phyloP scores from a whole-genome alignment of 106 monocot species.

The Allium fistulosum region DNA sequence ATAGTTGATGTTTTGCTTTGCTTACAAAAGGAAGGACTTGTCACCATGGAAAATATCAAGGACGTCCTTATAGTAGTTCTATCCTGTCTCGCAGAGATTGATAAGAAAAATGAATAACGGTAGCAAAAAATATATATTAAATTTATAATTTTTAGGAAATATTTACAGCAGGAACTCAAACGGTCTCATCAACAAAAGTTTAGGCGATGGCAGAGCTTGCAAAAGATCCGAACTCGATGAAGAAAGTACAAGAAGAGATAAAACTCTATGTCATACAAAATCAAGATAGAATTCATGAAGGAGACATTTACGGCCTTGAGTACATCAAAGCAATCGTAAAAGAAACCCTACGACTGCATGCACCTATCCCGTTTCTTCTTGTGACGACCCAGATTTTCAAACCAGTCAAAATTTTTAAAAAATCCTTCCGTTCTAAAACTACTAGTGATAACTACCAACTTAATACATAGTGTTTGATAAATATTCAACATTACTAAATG shows the following conservation, averaged over 20 bases:
- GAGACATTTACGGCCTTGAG: neutral
- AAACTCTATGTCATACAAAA: neutral
- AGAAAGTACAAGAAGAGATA: constrained; percentile 18
- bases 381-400: no score
- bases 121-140: neutral
- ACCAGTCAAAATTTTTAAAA: no score
- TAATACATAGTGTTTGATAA: no score
- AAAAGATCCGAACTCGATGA: constrained; percentile 16
- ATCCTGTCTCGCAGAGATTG: no score
- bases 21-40: constrained; percentile 9
- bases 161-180: constrained; percentile 25
- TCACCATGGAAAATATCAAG: constrained; percentile 19
- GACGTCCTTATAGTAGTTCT: constrained; percentile 15
- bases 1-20: constrained; percentile 38
- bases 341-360: constrained; percentile 1
- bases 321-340: constrained; percentile 10
- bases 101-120: neutral
- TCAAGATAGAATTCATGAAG: neutral
- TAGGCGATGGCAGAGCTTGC: constrained; percentile 31
- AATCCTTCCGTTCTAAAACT: no score
- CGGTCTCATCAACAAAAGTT: constrained; percentile 3
- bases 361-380: neutral
- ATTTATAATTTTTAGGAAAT: constrained; percentile 14
- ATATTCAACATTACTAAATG: no score
- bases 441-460: no score